Base-by-base conservation (phyloP, 108 stramenopile species). In the Craspedostauros australis region DNA sequence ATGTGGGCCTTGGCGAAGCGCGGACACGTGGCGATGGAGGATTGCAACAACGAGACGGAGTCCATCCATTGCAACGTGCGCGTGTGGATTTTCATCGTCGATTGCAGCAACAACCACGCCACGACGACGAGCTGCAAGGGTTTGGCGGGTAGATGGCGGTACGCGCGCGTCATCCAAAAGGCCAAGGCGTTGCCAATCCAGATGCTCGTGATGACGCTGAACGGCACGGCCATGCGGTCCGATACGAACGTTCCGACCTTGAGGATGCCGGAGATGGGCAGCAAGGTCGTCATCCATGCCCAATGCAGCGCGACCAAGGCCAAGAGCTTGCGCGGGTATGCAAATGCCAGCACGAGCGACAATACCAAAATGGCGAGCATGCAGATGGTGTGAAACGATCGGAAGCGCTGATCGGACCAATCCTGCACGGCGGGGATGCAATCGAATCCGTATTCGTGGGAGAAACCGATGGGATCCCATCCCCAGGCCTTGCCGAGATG, bases 221-320 rank as follows among this genome's bases (percentile, higher is more conserved):
- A 77, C 28, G 89, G 54, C 0, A 91, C 78, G 4, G 78, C 89
- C 18, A 91, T 82, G 11, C 89, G 80, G 68, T 91, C 89, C 14
- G 85, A 75, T 22, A 91, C 61, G 52, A 86, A 91, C 28, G 89
- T 91, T 22, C 89, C 89, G 3, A 91, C 89, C 52, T 84, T 84
- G 60, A 91, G 63, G 34, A 86, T 55, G 3, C 89, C 89, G 15
- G 68, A 57, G 36, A 91, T 75, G 6, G 89, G 89, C 47, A 91
- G 83, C 18, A 91, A 49, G 0, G 89, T 87, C 11, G 62, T 62
- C 62, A 86, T 48, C 85, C 85, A 91, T 7, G 83, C 64, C 54
- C 67, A 70, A 70, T 68, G 79, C 46, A 59, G 67, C 24, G 41
- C 42, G 15, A 64, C 47, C n/a, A 77, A 59, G 11, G 79, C 57